Conservation (phyloP, 441 rosid species). For the Populus trichocarpa region DNA sequence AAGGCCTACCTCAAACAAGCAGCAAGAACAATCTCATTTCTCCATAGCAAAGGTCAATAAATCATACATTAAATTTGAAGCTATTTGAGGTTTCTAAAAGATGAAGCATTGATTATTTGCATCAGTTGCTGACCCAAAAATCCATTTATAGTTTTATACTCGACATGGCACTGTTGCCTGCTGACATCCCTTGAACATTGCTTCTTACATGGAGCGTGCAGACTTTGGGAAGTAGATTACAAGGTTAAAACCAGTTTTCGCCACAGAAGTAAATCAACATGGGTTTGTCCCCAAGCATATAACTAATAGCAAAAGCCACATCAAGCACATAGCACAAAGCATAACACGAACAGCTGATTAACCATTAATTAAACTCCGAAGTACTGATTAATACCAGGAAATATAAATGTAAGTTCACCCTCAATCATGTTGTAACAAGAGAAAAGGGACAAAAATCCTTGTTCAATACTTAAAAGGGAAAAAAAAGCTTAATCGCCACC, state of each 20-base stretch:
- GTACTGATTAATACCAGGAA: not conserved
- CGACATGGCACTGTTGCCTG: not conserved
- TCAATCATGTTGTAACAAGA: not conserved
- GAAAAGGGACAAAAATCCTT: not conserved
- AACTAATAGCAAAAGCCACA: not conserved
- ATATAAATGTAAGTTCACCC: not conserved
- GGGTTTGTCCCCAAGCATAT: not conserved
- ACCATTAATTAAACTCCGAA: not conserved
- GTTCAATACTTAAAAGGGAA: not conserved
- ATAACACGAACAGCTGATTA: not conserved
- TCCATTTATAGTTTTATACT: not conserved
- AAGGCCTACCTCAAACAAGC: no score
- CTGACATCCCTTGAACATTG: not conserved
- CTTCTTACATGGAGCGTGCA: not conserved
- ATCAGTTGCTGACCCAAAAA: no score
- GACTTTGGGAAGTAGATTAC: not conserved
- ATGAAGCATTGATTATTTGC: not conserved
- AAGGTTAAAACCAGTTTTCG: not conserved
- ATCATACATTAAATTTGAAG: not conserved
- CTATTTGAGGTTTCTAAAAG: not conserved
- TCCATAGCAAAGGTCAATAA: not conserved
- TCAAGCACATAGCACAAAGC: not conserved
- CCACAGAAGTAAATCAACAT: not conserved
- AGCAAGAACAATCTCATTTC: no score
- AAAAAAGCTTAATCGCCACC: not conserved